Conservation (phyloP, 202 grass and related monocot genomes). For the Saccharum hybrid region DNA sequence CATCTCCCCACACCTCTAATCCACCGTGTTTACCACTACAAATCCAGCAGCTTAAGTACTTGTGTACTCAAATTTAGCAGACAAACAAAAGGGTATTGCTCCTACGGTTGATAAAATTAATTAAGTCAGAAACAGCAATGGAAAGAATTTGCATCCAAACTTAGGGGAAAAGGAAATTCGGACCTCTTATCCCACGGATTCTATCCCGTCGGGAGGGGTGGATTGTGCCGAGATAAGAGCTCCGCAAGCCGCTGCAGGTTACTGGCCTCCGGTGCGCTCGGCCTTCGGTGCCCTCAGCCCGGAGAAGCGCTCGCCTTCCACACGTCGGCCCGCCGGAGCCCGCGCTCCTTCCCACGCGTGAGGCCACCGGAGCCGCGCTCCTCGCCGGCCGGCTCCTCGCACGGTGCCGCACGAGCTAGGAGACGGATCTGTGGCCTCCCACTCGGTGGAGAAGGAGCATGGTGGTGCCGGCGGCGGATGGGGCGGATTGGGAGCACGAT, state of each 20-base stretch:
- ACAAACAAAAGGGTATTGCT: not conserved
- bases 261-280: not conserved
- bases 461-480: not conserved
- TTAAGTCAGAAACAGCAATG: not conserved
- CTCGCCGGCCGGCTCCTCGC: too few species aligned
- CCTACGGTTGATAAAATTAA: not conserved
- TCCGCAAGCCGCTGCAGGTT: not conserved
- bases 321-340: not conserved
- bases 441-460: not conserved
- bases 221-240: not conserved
- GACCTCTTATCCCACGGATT: not conserved
- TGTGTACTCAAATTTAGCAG: not conserved
- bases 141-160: not conserved
- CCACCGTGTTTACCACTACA: not conserved
- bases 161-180: not conserved
- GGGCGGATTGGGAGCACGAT: not conserved
- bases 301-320: not conserved
- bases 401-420: not conserved
- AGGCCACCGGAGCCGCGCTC: too few species aligned
- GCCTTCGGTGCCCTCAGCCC: not conserved
- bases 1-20: conserved; percentile 49
- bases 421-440: not conserved
- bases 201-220: not conserved
- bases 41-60: conserved; percentile 28
- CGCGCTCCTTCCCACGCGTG: not conserved